Evolutionary conservation across 2,329 filamentous ascomycete species (phyloP), one percentile per base, ranked within the genome.

Genomic region (Neocatenulostroma microsporum): DNA sequence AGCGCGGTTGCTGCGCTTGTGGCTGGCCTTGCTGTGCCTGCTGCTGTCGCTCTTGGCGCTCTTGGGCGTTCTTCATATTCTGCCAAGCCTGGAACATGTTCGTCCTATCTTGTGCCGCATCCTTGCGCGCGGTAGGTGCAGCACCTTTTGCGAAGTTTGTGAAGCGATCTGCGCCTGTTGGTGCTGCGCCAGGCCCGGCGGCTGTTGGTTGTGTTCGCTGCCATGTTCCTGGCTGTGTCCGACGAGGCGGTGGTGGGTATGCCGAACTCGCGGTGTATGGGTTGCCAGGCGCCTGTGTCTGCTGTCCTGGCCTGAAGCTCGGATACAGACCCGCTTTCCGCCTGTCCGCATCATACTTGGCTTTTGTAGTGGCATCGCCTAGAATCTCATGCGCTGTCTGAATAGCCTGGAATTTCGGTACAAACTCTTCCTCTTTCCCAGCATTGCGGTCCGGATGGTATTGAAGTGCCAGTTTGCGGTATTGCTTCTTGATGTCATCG

Each of bases 371-470:
- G 2, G 72, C 63, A 49, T 82, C 78, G 46, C 67, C 72, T 30
- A 84, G 66, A 36, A 94, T 71, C 57, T 94, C 87, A 55, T 93
- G 80, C 15, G 87, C 87, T 4, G 82, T 77, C 61, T 93, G 84
- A 32, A 94, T 93, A 33, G 80, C 75, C 59, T 93, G 84, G 54
- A 94, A 94, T 54, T 84, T 83, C 21, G 81, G 71, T 47, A 84
- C 84, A 55, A 82, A 82, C 54, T 89, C 84, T 39, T 75, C 64
- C 62, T 94, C 86, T 54, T 76, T 77, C 34, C 87, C 87, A 9
- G 82, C 84, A 55, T 94, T 94, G 41, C 87, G 81, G 58, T 94
- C 87, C 6, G 87, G 87, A 55, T 94, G 87, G 54, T 83, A 93
- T 60, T 84, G 83, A 30, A 93, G 69, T 31, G 86, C 86, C 54